These are phyloP conservation scores for Passalora sequoiae DNA, from an alignment of 2,329 filamentous ascomycete genomes.

Conservation along the genomic window DNA sequence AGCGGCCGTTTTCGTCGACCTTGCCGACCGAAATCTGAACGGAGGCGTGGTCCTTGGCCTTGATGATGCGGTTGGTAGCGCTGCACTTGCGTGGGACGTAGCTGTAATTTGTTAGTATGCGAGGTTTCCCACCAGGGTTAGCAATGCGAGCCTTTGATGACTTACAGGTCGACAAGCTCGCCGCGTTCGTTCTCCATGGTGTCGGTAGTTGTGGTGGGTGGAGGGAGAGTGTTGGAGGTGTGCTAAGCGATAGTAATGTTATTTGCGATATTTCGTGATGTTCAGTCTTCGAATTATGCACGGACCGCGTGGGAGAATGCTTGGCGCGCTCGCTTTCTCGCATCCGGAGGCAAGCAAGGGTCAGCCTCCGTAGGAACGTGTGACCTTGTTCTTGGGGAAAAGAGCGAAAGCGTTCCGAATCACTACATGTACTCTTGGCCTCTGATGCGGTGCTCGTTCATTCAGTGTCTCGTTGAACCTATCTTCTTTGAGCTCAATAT, in stretches of 20 bases:
- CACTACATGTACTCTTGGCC: too few species aligned
- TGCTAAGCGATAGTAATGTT: constrained; percentile 6
- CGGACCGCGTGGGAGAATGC: constrained; percentile 2
- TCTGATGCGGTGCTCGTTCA: too few species aligned
- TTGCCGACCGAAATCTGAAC: constrained; percentile 97
- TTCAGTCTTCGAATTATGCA: constrained; percentile 2
- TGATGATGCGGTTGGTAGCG: constrained; percentile 99
- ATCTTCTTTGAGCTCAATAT: too few species aligned
- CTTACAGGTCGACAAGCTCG: constrained; percentile 98
- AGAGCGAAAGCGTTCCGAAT: too few species aligned
- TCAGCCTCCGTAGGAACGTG: too few species aligned
- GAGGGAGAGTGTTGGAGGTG: constrained; percentile 4
- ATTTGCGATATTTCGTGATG: constrained; percentile 1
- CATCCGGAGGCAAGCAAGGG: too few species aligned
- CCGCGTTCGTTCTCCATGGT: constrained; percentile 99
- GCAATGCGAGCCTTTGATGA: too few species aligned
- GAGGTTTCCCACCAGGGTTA: too few species aligned
- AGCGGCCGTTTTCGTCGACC: constrained; percentile 97
- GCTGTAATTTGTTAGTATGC: too few species aligned
- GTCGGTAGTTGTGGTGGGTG: constrained; percentile 15
- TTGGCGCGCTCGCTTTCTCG: too few species aligned
- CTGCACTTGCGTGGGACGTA: constrained; percentile 99
- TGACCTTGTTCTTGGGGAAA: too few species aligned
- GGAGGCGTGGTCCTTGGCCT: constrained; percentile 98
- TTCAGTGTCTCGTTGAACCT: too few species aligned